These are phyloP conservation scores for Penicillium sp. DNA, from an alignment of 2,329 filamentous ascomycete species.

Conservation along the genomic window DNA sequence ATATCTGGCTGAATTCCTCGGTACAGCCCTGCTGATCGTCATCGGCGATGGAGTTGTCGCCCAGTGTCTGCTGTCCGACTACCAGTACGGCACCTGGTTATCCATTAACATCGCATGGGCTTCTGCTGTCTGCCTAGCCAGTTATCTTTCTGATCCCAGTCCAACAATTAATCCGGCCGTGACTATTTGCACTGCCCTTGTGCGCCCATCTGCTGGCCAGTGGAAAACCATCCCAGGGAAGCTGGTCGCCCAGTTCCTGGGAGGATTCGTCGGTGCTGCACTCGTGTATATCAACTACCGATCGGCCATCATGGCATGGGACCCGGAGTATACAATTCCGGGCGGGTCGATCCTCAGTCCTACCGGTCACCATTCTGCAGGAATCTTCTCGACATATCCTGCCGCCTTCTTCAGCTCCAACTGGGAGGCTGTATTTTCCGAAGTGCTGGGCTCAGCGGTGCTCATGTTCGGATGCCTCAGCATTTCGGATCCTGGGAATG, in stretches of 20 bases:
- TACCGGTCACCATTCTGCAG: constrained; percentile 32
- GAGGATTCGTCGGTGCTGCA: constrained; percentile 35
- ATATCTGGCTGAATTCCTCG: constrained; percentile 37
- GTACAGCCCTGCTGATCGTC: constrained; percentile 36
- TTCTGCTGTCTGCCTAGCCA: constrained; percentile 32
- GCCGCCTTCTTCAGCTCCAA: constrained; percentile 31
- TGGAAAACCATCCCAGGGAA: constrained; percentile 35
- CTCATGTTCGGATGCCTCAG: constrained; percentile 35
- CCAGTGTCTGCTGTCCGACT: constrained; percentile 36
- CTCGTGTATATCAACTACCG: constrained; percentile 37
- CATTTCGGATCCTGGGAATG: constrained; percentile 33
- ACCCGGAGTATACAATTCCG: constrained; percentile 36
- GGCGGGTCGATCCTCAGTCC: constrained; percentile 35
- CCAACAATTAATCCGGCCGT: constrained; percentile 35
- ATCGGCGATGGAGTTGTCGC: constrained; percentile 39
- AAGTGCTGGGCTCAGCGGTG: constrained; percentile 32
- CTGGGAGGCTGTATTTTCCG: constrained; percentile 38
- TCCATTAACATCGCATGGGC: constrained; percentile 41
- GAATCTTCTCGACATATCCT: constrained; percentile 35
- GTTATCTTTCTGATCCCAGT: constrained; percentile 33
- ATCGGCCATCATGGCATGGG: constrained; percentile 36
- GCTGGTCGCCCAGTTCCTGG: constrained; percentile 33
- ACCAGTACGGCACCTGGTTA: constrained; percentile 38
- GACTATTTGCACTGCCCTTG: constrained; percentile 30
- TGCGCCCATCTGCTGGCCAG: constrained; percentile 32